Evolutionary conservation across 2,329 filamentous ascomycete species (phyloP), one percentile per base, ranked within the genome.

Genomic region (Neofusicoccum sp.): DNA sequence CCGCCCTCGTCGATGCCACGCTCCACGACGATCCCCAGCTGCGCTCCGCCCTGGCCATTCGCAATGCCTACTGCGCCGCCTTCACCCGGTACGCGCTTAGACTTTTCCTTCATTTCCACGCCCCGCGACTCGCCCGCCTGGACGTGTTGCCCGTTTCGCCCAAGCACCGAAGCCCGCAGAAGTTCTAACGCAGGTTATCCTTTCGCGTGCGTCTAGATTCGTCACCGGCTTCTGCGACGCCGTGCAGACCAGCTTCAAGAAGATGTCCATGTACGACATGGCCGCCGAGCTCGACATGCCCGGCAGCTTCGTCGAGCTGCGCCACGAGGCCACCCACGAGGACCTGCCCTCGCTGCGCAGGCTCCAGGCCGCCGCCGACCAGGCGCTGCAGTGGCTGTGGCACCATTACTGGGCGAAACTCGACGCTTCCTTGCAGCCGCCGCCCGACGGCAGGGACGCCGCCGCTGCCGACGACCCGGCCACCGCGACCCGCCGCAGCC

Each of bases 291-390:
- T 91, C 61, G 86, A 84, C 0, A 76, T 92, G 61, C 89, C 89
- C 0, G 86, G 88, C 0, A 88, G 89, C 0, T 96, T 96, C 74
- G 91, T 97, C 58, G 92, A 96, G 78, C 80, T 96, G 62, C 85
- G 93, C 47, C 93, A 97, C 73, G 90, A 96, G 76, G 90, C 90
- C 44, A 96, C 92, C 41, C 93, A 98, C 73, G 90, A 96, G 73
- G 89, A 92, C 71, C 79, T 96, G 61, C 93, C 93, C 0, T 87
- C 88, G 1, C 79, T 96, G 58, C 81, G 84, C 9, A 86, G 91
- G 64, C 79, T 97, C 63, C 84, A 91, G 57, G 82, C 82, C 36
- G 89, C 89, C 1, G 85, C 89, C 1, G 77, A 81, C 64, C 85
- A 88, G 67, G 90, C 89, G 1, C 79, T 97, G 63, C 79, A 81